phyloP scores from a whole-genome alignment of 2,329 filamentous ascomycete genomes.

The Aspergillus hiratsukae region DNA sequence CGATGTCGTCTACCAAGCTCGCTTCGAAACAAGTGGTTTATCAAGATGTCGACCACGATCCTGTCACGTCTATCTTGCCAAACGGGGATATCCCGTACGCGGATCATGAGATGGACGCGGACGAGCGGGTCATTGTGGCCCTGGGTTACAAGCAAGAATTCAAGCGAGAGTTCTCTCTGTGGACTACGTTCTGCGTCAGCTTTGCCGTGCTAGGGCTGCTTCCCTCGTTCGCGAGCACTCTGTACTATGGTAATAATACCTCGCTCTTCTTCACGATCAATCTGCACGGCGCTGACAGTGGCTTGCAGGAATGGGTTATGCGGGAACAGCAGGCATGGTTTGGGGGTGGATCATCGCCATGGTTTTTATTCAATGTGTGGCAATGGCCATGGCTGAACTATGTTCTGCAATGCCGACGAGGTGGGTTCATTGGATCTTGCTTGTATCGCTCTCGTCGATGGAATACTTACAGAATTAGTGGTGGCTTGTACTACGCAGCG shows the following conservation, averaged over 20 bases:
- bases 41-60: conserved; percentile 24
- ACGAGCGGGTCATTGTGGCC: conserved; percentile 41
- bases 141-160: conserved; percentile 57
- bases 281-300: conserved; percentile 2
- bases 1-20: conserved; percentile 2
- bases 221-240: conserved; percentile 66
- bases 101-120: conserved; percentile 34
- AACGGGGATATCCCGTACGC: conserved; percentile 35
- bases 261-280: background rate
- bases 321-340: conserved; percentile 60
- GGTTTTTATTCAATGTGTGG: conserved; percentile 67
- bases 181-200: conserved; percentile 69
- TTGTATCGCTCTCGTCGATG: background rate
- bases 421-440: conserved; percentile 17
- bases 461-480: conserved; percentile 32
- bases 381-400: conserved; percentile 65
- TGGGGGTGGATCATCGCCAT: conserved; percentile 74
- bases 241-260: conserved; percentile 60
- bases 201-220: conserved; percentile 69
- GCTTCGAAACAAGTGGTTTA: conserved; percentile 14
- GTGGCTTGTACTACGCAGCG: conserved; percentile 69
- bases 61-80: conserved; percentile 33
- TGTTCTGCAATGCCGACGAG: conserved; percentile 70
- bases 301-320: conserved; percentile 47
- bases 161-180: conserved; percentile 67